Conservation (phyloP, 768 basidiomycete species). For the Xerocomus brunneocitrinus region DNA sequence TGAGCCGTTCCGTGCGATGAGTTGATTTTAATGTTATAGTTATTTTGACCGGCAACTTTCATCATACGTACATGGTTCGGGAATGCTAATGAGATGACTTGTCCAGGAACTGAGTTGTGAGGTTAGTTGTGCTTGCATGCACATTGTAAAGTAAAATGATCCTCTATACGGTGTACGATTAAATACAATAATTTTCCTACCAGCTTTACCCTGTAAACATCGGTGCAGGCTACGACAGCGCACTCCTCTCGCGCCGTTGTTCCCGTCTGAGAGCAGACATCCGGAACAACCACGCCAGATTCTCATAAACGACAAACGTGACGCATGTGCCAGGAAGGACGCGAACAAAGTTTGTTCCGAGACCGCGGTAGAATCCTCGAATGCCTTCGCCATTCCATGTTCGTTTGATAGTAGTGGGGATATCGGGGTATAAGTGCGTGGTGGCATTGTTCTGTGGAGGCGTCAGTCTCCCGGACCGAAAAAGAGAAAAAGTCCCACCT, state of each 20-base stretch:
- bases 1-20: slow-evolving; percentile 24
- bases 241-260: slow-evolving; percentile 5
- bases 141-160: slow-evolving; percentile 7
- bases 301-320: slow-evolving; percentile 97
- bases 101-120: slow-evolving; percentile 10
- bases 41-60: slow-evolving; percentile 26
- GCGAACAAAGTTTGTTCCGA: slow-evolving; percentile 89
- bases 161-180: slow-evolving; percentile 1
- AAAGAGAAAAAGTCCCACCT: slow-evolving; percentile 45
- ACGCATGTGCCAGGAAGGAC: slow-evolving; percentile 97
- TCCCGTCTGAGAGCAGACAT: slow-evolving; percentile 57
- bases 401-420: slow-evolving; percentile 71
- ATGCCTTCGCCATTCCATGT: slow-evolving; percentile 82
- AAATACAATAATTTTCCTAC: slow-evolving; percentile 6
- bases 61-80: neutral
- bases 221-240: neutral
- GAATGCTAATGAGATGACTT: slow-evolving; percentile 7
- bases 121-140: neutral
- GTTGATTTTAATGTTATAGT: slow-evolving; percentile 25
- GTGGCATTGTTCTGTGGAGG: slow-evolving; percentile 58
- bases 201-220: neutral
- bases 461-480: slow-evolving; percentile 1
- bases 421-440: slow-evolving; percentile 70
- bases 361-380: slow-evolving; percentile 88
- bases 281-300: slow-evolving; percentile 77